Percentiles rank a stretch among this genome's conserved stretches.
Evolutionary conservation across 2,329 filamentous ascomycete genomes (phyloP).

Genomic region (Lizonia empirigonia): DNA sequence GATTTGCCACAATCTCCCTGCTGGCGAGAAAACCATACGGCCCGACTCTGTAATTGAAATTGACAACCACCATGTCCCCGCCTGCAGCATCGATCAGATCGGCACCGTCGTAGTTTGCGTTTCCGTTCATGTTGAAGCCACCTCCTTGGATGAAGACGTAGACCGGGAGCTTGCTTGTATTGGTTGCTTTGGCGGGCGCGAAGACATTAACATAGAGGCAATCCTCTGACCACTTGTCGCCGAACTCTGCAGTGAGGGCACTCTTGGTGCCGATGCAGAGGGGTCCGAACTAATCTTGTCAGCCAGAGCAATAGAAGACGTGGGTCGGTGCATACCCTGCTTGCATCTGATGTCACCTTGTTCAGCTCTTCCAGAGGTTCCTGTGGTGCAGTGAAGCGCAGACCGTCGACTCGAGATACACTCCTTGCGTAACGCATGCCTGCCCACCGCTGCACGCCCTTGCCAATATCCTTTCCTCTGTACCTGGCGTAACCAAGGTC

Average conservation of each 20-base stretch:
- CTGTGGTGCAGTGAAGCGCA: conserved; percentile 68
- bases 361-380: conserved; percentile 60
- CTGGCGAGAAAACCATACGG: conserved; percentile 48
- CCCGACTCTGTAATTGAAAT: conserved; percentile 50
- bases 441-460: conserved; percentile 72
- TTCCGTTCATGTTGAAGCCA: conserved; percentile 46
- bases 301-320: neutral
- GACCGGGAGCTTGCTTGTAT: conserved; percentile 42
- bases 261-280: conserved; percentile 40
- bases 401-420: conserved; percentile 38
- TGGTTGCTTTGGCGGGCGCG: conserved; percentile 43
- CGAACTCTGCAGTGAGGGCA: conserved; percentile 34
- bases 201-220: conserved; percentile 50
- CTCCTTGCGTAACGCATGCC: conserved; percentile 71
- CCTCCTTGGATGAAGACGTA: conserved; percentile 51
- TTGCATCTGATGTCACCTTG: conserved; percentile 56
- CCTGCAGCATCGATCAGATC: conserved; percentile 41
- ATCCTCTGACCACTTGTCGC: conserved; percentile 44
- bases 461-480: conserved; percentile 58
- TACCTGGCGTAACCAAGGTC: conserved; percentile 72
- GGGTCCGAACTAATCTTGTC: conserved; percentile 36
- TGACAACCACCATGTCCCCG: conserved; percentile 45
- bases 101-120: conserved; percentile 45
- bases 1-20: conserved; percentile 35
- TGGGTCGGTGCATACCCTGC: neutral